phyloP scores from a whole-genome alignment of 1,284 basidiomycete genomes.

The Polyporus tsugae region DNA sequence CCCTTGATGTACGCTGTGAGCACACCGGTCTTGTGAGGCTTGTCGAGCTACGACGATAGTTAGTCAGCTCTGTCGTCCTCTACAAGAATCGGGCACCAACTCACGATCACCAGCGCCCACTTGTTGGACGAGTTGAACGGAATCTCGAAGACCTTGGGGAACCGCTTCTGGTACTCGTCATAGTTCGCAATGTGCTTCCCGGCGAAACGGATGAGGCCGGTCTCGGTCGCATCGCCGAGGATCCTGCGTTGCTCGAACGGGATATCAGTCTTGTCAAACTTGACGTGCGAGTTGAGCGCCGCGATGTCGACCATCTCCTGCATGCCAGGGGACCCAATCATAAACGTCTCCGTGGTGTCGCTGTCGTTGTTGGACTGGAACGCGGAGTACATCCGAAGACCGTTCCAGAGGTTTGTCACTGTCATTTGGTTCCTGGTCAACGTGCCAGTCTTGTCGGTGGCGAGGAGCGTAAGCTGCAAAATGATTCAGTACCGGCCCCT shows the following conservation, averaged over 20 bases:
- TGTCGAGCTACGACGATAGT: slow-evolving; percentile 54
- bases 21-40: slow-evolving; percentile 55
- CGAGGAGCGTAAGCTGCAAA: slow-evolving; percentile 65
- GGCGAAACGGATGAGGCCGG: slow-evolving; percentile 71
- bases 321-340: slow-evolving; percentile 63
- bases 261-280: slow-evolving; percentile 70
- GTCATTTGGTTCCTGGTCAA: slow-evolving; percentile 81
- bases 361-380: slow-evolving; percentile 79
- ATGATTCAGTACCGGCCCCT: slow-evolving; percentile 8
- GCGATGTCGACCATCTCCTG: slow-evolving; percentile 68
- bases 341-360: slow-evolving; percentile 56
- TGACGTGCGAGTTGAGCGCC: slow-evolving; percentile 71
- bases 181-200: slow-evolving; percentile 61
- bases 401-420: slow-evolving; percentile 72
- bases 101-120: slow-evolving; percentile 73
- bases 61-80: slow-evolving; percentile 7
- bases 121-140: slow-evolving; percentile 79
- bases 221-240: slow-evolving; percentile 76
- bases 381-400: slow-evolving; percentile 64
- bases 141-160: slow-evolving; percentile 70
- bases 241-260: slow-evolving; percentile 70
- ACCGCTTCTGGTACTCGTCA: slow-evolving; percentile 58
- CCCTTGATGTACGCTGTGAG: slow-evolving; percentile 70
- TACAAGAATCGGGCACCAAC: slow-evolving; percentile 33
- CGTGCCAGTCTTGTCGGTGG: slow-evolving; percentile 82